phyloP scores from a whole-genome alignment of 768 basidiomycete species.

The Boletus tomentosulus region DNA sequence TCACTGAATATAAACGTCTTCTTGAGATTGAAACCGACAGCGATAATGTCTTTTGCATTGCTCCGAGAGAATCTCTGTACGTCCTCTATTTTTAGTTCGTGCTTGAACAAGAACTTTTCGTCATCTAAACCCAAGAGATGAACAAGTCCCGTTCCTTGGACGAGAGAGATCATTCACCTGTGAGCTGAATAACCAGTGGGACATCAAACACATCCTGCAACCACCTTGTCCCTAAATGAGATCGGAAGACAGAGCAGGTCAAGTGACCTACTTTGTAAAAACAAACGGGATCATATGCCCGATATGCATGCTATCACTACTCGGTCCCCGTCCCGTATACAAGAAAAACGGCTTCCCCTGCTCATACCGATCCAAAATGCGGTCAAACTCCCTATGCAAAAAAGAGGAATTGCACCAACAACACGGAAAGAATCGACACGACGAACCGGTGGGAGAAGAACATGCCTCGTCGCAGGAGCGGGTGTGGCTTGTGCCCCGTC shows the following conservation, averaged over 20 bases:
- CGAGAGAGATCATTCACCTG: conserved; percentile 52
- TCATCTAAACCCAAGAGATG: conserved; percentile 58
- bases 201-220: conserved; percentile 94
- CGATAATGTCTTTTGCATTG: conserved; percentile 96
- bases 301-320: conserved; percentile 94
- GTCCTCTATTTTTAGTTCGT: conserved; percentile 87
- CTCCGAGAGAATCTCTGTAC: conserved; percentile 73
- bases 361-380: conserved; percentile 92
- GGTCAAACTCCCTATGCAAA: conserved; percentile 74
- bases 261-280: conserved; percentile 80
- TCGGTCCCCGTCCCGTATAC: conserved; percentile 96
- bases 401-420: background rate
- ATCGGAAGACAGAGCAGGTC: background rate
- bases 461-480: conserved; percentile 84
- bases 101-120: conserved; percentile 98
- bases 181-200: conserved; percentile 92
- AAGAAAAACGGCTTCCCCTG: conserved; percentile 96
- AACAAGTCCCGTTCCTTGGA: background rate
- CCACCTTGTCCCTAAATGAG: conserved; percentile 56
- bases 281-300: conserved; percentile 97
- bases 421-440: background rate
- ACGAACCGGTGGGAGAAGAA: conserved; percentile 97
- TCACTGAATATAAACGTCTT: conserved; percentile 98
- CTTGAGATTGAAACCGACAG: conserved; percentile 86
- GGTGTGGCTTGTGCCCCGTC: conserved; percentile 85